Evolutionary conservation across 192 early-diverging fungal species (phyloP).

Genomic region (Backusella liffmaniae): DNA sequence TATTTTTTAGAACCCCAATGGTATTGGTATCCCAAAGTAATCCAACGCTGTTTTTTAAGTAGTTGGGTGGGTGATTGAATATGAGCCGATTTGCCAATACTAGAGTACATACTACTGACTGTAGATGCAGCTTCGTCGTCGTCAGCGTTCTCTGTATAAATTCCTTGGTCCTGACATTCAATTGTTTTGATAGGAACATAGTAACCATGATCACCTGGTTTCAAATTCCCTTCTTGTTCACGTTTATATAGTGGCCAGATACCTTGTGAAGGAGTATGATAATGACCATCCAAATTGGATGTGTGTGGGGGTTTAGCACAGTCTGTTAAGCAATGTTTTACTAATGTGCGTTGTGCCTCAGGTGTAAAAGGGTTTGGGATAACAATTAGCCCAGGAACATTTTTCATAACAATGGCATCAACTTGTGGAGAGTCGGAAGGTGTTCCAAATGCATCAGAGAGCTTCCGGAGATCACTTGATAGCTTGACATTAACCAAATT

Average conservation of each 20-base stretch:
- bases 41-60: constrained; percentile 62
- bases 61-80: constrained; percentile 41
- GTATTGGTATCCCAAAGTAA: constrained; percentile 75
- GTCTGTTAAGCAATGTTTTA: constrained; percentile 70
- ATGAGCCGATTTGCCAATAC: neutral
- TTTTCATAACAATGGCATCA: neutral
- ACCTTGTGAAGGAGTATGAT: constrained; percentile 57
- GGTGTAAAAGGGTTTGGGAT: constrained; percentile 76
- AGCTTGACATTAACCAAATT: neutral
- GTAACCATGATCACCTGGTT: constrained; percentile 17
- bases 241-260: constrained; percentile 57
- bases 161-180: constrained; percentile 32
- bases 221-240: constrained; percentile 24
- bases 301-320: constrained; percentile 77
- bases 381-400: constrained; percentile 63
- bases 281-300: constrained; percentile 89
- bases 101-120: neutral
- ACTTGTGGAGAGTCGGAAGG: neutral
- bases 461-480: neutral
- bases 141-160: constrained; percentile 20
- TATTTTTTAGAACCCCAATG: constrained; percentile 83
- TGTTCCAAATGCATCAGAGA: neutral
- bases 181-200: constrained; percentile 36
- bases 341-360: constrained; percentile 62
- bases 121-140: constrained; percentile 14